phyloP scores from a whole-genome alignment of 2,329 filamentous ascomycete genomes.

The Stylonectria norvegica region DNA sequence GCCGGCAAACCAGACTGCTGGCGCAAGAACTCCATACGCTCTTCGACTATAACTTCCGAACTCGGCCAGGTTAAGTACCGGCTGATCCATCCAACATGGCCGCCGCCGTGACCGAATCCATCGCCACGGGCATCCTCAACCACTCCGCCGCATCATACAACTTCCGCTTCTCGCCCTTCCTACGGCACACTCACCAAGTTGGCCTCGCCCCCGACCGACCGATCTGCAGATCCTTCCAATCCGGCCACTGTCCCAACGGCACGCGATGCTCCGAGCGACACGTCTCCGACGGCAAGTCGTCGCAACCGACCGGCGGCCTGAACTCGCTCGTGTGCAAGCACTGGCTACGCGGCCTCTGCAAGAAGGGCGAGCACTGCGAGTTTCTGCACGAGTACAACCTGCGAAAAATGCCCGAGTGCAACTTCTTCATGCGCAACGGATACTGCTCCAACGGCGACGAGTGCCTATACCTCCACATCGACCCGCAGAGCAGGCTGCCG shows the following conservation, averaged over 20 bases:
- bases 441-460: constrained; percentile 98
- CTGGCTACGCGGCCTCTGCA: constrained; percentile 95
- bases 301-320: constrained; percentile 51
- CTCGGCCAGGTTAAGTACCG: too few relatives aligned
- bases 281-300: constrained; percentile 39
- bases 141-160: constrained; percentile 57
- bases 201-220: constrained; percentile 75
- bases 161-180: constrained; percentile 84
- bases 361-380: constrained; percentile 95
- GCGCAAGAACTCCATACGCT: neutral
- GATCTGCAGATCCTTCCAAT: constrained; percentile 79
- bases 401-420: constrained; percentile 96
- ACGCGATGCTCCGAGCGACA: constrained; percentile 84
- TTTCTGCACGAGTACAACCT: constrained; percentile 99
- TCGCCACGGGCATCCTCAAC: constrained; percentile 49
- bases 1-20: neutral
- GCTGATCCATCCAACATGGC: constrained; percentile 32
- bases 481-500: constrained; percentile 73
- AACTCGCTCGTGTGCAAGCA: constrained; percentile 96
- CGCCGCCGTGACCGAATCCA: constrained; percentile 26
- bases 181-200: constrained; percentile 79
- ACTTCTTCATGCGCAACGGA: constrained; percentile 88
- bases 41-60: too few relatives aligned
- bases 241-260: constrained; percentile 83
- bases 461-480: constrained; percentile 88